These are phyloP conservation scores for Tilletia indica DNA, from an alignment of 1,284 basidiomycete genomes.

Conservation along the genomic window DNA sequence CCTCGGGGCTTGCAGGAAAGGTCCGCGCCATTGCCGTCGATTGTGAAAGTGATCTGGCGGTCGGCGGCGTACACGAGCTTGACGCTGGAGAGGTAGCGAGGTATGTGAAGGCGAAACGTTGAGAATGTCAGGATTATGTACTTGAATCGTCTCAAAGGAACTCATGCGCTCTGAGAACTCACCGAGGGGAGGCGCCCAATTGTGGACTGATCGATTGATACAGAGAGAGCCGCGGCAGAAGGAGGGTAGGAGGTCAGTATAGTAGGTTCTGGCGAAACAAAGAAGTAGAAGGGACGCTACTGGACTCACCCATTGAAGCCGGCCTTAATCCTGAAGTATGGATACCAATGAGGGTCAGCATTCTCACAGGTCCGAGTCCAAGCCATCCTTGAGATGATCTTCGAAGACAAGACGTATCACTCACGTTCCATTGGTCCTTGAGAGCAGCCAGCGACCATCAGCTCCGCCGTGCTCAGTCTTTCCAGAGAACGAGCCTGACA, in stretches of 20 bases:
- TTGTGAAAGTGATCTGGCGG: neutral
- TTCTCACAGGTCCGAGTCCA: neutral
- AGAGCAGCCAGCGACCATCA: neutral
- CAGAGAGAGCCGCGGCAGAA: no score
- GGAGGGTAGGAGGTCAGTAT: no score
- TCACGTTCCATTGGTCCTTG: neutral
- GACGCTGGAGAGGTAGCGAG: neutral
- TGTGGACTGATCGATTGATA: neutral
- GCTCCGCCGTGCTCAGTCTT: neutral
- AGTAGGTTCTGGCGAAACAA: no score
- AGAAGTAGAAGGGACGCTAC: no score
- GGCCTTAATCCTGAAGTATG: neutral
- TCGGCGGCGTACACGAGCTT: neutral
- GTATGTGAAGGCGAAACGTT: neutral
- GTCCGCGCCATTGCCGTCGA: constrained; percentile 12
- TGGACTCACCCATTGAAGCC: neutral
- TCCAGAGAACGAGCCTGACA: neutral
- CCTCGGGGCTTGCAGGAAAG: neutral
- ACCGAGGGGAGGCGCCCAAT: constrained; percentile 10
- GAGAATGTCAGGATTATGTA: no score
- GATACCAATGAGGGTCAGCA: no score
- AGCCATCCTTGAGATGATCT: neutral
- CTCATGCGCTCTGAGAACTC: neutral
- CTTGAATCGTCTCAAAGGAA: no score
- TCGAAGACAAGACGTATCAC: neutral